These are phyloP conservation scores for Penicillium canescens DNA, from an alignment of 495 filamentous ascomycete species.

Conservation along the genomic window DNA sequence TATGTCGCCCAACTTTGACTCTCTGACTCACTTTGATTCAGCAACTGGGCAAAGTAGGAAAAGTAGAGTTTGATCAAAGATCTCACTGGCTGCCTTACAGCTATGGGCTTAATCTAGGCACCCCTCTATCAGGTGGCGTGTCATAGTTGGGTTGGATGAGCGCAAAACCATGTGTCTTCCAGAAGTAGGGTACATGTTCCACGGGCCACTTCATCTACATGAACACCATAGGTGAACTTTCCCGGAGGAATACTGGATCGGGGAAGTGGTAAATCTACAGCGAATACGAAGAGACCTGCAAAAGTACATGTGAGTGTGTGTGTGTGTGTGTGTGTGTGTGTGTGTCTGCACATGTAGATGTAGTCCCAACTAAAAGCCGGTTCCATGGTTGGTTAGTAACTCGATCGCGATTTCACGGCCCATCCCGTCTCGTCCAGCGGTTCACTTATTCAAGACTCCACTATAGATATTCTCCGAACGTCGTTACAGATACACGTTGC, in stretches of 20 bases:
- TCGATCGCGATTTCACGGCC: constrained; percentile 18
- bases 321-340: too few relatives aligned
- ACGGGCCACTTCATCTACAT: constrained; percentile 25
- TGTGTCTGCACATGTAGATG: too few relatives aligned
- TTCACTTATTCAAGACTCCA: constrained; percentile 22
- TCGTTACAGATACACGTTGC: constrained; percentile 21
- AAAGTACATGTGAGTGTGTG: neutral
- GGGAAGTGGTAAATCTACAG: neutral
- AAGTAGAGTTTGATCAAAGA: neutral
- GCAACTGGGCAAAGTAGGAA: neutral
- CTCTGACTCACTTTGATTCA: constrained; percentile 1
- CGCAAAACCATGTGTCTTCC: constrained; percentile 27
- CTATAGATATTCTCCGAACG: neutral
- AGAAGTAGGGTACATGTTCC: constrained; percentile 19
- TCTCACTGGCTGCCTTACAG: constrained; percentile 9
- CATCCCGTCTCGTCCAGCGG: constrained; percentile 32
- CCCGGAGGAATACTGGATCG: neutral
- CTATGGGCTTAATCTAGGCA: constrained; percentile 7
- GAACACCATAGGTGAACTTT: constrained; percentile 18
- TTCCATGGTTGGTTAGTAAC: constrained; percentile 28
- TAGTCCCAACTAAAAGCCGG: neutral
- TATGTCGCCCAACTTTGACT: neutral
- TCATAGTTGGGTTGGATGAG: constrained; percentile 24
- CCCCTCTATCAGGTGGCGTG: constrained; percentile 17
- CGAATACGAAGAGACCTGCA: neutral